A percentile compares a stretch with the other conserved stretches of the same genome.
These are phyloP conservation scores for Kodamaea anthophila DNA, from an alignment of 1,139 yeast species.

Conservation along the genomic window DNA sequence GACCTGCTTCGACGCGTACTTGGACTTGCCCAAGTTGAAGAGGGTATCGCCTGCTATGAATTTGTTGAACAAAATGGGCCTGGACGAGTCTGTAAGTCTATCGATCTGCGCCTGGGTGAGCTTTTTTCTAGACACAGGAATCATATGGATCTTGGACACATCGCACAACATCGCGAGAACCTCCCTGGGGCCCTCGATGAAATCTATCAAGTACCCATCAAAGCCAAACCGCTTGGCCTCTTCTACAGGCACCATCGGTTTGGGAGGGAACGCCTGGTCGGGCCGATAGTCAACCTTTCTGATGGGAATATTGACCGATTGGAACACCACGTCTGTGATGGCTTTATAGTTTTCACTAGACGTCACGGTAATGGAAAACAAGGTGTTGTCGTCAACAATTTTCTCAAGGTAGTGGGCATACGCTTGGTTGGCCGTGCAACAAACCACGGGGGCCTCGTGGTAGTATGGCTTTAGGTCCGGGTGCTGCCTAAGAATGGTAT, in stretches of 20 bases:
- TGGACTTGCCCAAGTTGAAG: slow-evolving; percentile 47
- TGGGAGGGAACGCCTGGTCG: slow-evolving; percentile 6
- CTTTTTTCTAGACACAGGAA: slow-evolving; percentile 54
- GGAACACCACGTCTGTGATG: slow-evolving; percentile 28
- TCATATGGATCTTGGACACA: slow-evolving; percentile 47
- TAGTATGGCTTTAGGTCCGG: slow-evolving; percentile 35
- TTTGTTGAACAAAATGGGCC: slow-evolving; percentile 41
- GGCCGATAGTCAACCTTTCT: slow-evolving; percentile 19
- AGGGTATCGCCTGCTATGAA: slow-evolving; percentile 57
- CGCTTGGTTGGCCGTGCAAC: slow-evolving; percentile 46
- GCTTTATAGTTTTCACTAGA: slow-evolving; percentile 38
- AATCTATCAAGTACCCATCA: slow-evolving; percentile 73
- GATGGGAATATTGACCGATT: slow-evolving; percentile 29
- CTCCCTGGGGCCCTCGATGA: slow-evolving; percentile 65
- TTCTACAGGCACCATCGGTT: slow-evolving; percentile 18
- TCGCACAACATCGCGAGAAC: slow-evolving; percentile 73
- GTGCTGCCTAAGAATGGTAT: slow-evolving; percentile 23
- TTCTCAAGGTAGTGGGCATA: slow-evolving; percentile 56
- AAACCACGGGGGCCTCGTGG: slow-evolving; percentile 73
- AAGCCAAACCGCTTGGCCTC: slow-evolving; percentile 52
- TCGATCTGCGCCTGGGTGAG: slow-evolving; percentile 37
- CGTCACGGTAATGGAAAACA: slow-evolving; percentile 42
- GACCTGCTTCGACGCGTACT: slow-evolving; percentile 51
- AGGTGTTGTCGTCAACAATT: slow-evolving; percentile 47
- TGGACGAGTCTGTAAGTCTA: slow-evolving; percentile 29